Base-by-base conservation (phyloP, 2,329 filamentous ascomycete genomes). In the Aureobasidium sp. region DNA sequence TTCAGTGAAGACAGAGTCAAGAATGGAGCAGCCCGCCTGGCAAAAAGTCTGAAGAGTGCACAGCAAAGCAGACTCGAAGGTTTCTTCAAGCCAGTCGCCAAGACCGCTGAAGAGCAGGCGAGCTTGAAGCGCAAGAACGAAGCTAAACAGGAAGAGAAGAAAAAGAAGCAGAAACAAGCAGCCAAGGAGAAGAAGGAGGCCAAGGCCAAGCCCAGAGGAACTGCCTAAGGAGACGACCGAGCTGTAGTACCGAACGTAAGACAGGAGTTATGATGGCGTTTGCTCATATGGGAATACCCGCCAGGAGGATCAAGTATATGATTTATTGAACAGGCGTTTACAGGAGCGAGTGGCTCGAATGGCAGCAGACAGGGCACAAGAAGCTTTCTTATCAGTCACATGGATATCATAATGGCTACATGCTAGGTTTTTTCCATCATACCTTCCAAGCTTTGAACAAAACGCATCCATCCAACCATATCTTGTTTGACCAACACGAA, bases 1-100 rank as follows among this genome's bases (percentile, higher is more conserved):
- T 99, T 99, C 81, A 96, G 87, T 33, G 95, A 99, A 73, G 94
- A 99, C 71, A 84, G 94, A 19, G 94, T 99, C 9, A 85, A 92
- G 40, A 85, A 82, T 47, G 93, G 83, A 31, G 92, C 89, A 0
- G 82, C 85, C 2, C 85, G 90, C 61, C 77, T 99, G 62, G 84
- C 89, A 73, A 99, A 97, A 82, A 94, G 91, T 68, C 79, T 96
- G 66, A 97, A 96, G 82, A 88, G 83, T 53, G 88, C 88, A 31
- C 94, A 97, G 75, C 94, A 99, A 77, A 88, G 90, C 31, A 84
- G 94, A 24, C 79, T 99, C 1, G 93, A 97, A 72, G 94, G 94
- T 0, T 99, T 99, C 79, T 99, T 99, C 82, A 97, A 96, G 79
- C 86, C 90, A 1, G 77, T 96, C 17, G 89, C 91, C 64, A 95